phyloP scores from a whole-genome alignment of 306 rosid genomes.

The Lithocarpus polystachyus region DNA sequence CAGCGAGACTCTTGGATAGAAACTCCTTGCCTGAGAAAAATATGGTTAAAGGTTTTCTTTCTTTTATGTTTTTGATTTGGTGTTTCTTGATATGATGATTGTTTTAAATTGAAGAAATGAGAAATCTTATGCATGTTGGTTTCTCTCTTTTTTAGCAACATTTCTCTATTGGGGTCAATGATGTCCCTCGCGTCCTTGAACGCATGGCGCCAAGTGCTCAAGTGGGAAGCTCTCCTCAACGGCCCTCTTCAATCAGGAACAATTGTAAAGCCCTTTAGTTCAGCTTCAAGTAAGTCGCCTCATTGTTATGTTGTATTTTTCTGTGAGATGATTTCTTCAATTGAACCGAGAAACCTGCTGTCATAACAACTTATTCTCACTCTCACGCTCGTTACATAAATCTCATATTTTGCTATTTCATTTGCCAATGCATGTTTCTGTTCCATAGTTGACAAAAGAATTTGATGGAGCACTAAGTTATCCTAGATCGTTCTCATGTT shows the following conservation, averaged over 20 bases:
- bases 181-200: conserved; percentile 76
- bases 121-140: not conserved
- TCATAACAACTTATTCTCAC: not conserved
- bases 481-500: too few species aligned
- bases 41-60: conserved; percentile 68
- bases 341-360: not conserved
- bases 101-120: not conserved
- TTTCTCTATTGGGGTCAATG: conserved; percentile 80
- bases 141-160: conserved; percentile 47
- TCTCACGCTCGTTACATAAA: not conserved
- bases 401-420: not conserved
- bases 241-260: conserved; percentile 12
- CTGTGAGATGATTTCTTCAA: not conserved
- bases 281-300: conserved; percentile 55
- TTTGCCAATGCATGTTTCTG: not conserved
- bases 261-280: conserved; percentile 32
- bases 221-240: conserved; percentile 20
- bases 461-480: not conserved
- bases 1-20: conserved; percentile 44
- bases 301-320: not conserved
- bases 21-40: conserved; percentile 63
- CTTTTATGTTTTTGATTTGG: conserved; percentile 1
- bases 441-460: not conserved
- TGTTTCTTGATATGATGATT: not conserved
- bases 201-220: conserved; percentile 57